Evolutionary conservation across 306 rosid species (phyloP), one percentile per base, ranked within the genome.

Genomic region (Rosa rugosa): DNA sequence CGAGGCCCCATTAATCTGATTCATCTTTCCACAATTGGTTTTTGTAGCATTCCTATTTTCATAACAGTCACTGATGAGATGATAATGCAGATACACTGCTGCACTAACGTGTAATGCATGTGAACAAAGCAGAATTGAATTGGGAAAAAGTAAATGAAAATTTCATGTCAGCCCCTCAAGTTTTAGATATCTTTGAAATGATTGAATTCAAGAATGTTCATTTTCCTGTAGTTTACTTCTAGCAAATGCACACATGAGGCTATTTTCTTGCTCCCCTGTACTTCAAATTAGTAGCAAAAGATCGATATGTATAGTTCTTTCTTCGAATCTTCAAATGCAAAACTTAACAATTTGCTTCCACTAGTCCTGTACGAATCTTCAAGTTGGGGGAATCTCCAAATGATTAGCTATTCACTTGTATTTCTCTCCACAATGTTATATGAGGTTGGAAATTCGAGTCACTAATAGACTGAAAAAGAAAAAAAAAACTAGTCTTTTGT

Each of bases 21-120:
- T 57, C 78, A 57, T 41, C 23, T 75, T 75, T 74, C 68, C 77
- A 74, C 54, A 41, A 41, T 27, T 22, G 13, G 31, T 73, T 36
- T 12, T 40, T n/a, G 67, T 23, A 57, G 42, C 53, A 22, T 57
- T 22, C 23, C 51, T 40, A 56, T 31, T 74, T 56, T 22, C 46
- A 34, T 47, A 16, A 51, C 57, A 4, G 57, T 13, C 22, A 31
- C 36, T 31, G 36, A 31, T 31, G 36, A 31, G 36, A 31, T 31
- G 36, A 31, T 31, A 31, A 31, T 31, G 36, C 36, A 31, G 3
- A 31, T 31, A 50, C 14, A 50, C 56, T 40, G 14, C 56, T 56
- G 27, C 63, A 56, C 27, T n/a, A 56, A 56, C 63, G 2, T 31
- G 36, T 31, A 31, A 31, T 2, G 36, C 36, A 31, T 31, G 36